phyloP scores from a whole-genome alignment of 108 stramenopile species.

The Fistulifera pelliculosa region DNA sequence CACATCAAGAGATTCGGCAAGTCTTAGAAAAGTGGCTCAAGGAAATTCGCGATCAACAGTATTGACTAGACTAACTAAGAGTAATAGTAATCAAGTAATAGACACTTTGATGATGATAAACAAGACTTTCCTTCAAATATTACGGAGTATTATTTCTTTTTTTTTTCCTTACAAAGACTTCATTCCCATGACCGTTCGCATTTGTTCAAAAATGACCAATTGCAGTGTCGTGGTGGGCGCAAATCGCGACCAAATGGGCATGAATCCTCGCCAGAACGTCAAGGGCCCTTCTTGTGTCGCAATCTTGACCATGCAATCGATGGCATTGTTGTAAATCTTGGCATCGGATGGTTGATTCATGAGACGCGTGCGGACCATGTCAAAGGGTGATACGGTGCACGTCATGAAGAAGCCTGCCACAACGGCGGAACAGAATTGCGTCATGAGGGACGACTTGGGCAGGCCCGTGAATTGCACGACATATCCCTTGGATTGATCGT shows the following conservation, averaged over 20 bases:
- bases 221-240: slow-evolving; percentile 89
- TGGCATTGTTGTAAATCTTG: slow-evolving; percentile 76
- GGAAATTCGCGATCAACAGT: slow-evolving; percentile 14
- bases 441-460: slow-evolving; percentile 39
- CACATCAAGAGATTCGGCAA: slow-evolving; percentile 32
- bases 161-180: slow-evolving; percentile 49
- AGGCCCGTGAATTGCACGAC: slow-evolving; percentile 55
- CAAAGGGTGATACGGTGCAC: slow-evolving; percentile 83
- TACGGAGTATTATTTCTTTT: no score
- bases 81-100: no score
- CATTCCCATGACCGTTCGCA: slow-evolving; percentile 73
- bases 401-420: slow-evolving; percentile 94
- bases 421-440: slow-evolving; percentile 67
- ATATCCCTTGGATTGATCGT: slow-evolving; percentile 80
- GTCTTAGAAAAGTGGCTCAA: slow-evolving; percentile 53
- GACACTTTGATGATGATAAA: no score
- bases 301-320: slow-evolving; percentile 84
- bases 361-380: slow-evolving; percentile 82
- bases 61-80: no score
- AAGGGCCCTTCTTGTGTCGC: slow-evolving; percentile 70
- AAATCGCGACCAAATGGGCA: slow-evolving; percentile 91
- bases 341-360: slow-evolving; percentile 92
- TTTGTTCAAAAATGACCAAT: slow-evolving; percentile 83
- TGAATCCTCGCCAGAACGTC: slow-evolving; percentile 86
- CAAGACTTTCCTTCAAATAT: no score